phyloP scores from a whole-genome alignment of 108 stramenopile species.

The Asterionellopsis glacialis region DNA sequence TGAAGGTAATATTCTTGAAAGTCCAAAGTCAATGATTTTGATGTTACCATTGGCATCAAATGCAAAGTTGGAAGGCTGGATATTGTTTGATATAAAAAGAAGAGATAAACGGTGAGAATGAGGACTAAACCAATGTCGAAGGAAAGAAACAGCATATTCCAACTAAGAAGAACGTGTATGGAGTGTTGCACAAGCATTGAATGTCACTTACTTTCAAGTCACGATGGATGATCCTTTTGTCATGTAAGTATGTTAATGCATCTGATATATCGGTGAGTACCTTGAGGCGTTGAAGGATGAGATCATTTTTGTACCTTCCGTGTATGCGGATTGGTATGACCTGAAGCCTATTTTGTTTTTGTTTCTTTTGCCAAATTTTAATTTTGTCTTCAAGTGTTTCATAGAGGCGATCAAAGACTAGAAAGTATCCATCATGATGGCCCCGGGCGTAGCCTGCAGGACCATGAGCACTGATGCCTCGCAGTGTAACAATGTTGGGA shows the following conservation, averaged over 20 bases:
- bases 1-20: not conserved
- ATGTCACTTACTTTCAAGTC: too few relatives aligned
- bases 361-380: not conserved
- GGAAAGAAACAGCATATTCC: too few relatives aligned
- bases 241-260: conserved; percentile 37
- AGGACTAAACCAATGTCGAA: too few relatives aligned
- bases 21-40: not conserved
- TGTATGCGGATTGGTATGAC: not conserved
- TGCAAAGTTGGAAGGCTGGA: not conserved
- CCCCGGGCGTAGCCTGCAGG: not conserved
- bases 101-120: too few relatives aligned
- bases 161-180: too few relatives aligned
- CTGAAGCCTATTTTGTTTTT: not conserved
- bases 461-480: not conserved
- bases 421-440: not conserved
- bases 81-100: not conserved
- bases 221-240: conserved; percentile 1
- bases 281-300: conserved; percentile 28
- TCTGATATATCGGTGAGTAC: conserved; percentile 36
- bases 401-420: not conserved
- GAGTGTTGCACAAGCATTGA: too few relatives aligned
- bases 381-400: not conserved
- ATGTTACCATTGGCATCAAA: not conserved
- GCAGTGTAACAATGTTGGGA: conserved; percentile 48
- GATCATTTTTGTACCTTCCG: conserved; percentile 7